These are phyloP conservation scores for Russula sp. DNA, from an alignment of 768 basidiomycete species.

Conservation along the genomic window DNA sequence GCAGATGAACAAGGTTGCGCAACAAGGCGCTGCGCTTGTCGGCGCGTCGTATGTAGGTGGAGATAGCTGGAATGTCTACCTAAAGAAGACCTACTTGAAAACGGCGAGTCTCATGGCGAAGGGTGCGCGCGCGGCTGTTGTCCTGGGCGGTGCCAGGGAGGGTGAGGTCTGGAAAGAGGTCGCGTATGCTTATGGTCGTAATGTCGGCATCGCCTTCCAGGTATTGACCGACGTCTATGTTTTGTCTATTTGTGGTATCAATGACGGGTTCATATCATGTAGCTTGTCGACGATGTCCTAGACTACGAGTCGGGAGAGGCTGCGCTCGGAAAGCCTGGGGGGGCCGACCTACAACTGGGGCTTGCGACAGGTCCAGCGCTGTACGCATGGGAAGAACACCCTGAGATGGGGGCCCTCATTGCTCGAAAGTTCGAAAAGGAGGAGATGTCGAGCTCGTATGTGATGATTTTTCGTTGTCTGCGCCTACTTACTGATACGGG, in stretches of 20 bases:
- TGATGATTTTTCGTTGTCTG: constrained; percentile 3
- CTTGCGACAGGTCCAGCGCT: constrained; percentile 82
- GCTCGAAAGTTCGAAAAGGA: constrained; percentile 68
- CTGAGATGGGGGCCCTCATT: constrained; percentile 73
- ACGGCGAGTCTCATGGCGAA: constrained; percentile 91
- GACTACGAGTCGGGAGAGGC: constrained; percentile 80
- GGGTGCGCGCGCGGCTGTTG: constrained; percentile 74
- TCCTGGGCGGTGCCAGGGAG: constrained; percentile 77
- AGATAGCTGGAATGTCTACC: constrained; percentile 71
- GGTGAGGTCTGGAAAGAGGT: constrained; percentile 85
- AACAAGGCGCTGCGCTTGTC: constrained; percentile 39
- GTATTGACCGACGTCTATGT: constrained; percentile 40
- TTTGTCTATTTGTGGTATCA: background rate
- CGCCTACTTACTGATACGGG: constrained; percentile 1
- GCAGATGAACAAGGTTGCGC: constrained; percentile 59
- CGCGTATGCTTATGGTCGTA: constrained; percentile 88
- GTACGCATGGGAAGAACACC: constrained; percentile 83
- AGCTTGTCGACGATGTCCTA: constrained; percentile 95
- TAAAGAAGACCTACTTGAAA: constrained; percentile 92
- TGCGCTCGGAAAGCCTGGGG: constrained; percentile 85
- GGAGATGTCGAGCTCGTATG: constrained; percentile 77
- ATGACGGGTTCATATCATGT: constrained; percentile 12
- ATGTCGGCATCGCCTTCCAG: constrained; percentile 95
- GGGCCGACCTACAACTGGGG: constrained; percentile 58
- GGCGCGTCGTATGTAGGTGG: constrained; percentile 37